Conservation (phyloP, 495 filamentous ascomycete genomes). For the Aspergillus taichungensis region DNA sequence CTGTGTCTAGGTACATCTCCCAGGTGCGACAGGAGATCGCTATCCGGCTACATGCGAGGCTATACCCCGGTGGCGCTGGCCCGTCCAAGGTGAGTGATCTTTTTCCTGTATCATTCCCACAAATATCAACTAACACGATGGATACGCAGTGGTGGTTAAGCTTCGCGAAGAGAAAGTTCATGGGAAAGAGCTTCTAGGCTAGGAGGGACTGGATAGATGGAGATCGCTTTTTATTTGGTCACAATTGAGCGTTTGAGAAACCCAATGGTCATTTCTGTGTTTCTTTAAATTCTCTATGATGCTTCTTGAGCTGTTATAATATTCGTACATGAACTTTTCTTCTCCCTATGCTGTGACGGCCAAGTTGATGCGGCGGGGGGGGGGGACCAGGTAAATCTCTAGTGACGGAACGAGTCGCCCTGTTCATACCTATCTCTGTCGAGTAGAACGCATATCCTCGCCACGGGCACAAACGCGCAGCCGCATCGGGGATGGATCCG, state of each 20-base stretch:
- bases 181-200: slow-evolving; percentile 79
- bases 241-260: slow-evolving; percentile 8
- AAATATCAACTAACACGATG: slow-evolving; percentile 1
- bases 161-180: slow-evolving; percentile 97
- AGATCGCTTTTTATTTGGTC: slow-evolving; percentile 13
- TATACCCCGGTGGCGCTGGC: slow-evolving; percentile 75
- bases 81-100: slow-evolving; percentile 66
- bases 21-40: slow-evolving; percentile 92
- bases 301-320: not conserved
- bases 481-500: too few species aligned
- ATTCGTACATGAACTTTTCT: too few species aligned
- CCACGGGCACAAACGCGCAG: too few species aligned
- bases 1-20: slow-evolving; percentile 52
- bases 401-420: too few species aligned
- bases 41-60: slow-evolving; percentile 63
- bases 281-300: slow-evolving; percentile 1
- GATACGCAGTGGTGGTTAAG: slow-evolving; percentile 80
- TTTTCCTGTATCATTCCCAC: not conserved
- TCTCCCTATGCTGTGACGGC: too few species aligned
- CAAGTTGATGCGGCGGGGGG: too few species aligned
- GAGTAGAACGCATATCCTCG: too few species aligned
- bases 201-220: slow-evolving; percentile 1
- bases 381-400: too few species aligned
- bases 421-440: too few species aligned
- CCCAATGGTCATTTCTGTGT: not conserved